Conservation (phyloP, 352 stramenopile species). For the Saprolegnia diclina region DNA sequence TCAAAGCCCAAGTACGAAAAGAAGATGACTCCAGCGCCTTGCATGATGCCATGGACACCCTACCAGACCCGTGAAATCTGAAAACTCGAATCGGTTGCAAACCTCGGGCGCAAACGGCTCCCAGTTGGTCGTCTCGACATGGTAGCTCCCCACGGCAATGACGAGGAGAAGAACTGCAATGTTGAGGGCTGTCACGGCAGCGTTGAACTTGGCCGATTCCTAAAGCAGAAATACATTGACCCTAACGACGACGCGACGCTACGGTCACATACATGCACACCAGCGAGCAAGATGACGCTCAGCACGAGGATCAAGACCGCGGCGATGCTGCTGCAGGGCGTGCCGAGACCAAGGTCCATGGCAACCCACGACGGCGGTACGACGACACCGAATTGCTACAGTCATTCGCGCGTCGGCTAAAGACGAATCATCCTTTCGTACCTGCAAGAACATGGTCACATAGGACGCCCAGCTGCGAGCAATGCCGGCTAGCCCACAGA, state of each 20-base stretch:
- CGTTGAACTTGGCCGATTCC: constrained; percentile 91
- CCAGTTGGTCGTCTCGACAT: constrained; percentile 75
- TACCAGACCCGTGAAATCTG: constrained; percentile 29
- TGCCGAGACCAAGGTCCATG: constrained; percentile 39
- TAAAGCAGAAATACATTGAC: constrained; percentile 29
- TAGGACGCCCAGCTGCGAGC: constrained; percentile 89
- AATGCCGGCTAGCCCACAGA: constrained; percentile 62
- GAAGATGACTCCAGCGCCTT: constrained; percentile 84
- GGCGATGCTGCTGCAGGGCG: constrained; percentile 74
- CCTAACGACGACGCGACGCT: neutral
- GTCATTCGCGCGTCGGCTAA: neutral
- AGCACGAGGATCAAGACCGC: constrained; percentile 72
- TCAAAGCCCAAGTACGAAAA: constrained; percentile 92
- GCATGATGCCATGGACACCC: constrained; percentile 86
- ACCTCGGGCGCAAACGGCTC: constrained; percentile 67
- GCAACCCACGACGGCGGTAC: constrained; percentile 63
- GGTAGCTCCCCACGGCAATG: constrained; percentile 68
- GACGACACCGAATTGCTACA: constrained; percentile 47
- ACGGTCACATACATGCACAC: constrained; percentile 57
- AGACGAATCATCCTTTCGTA: neutral
- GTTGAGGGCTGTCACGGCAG: constrained; percentile 85
- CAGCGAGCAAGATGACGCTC: constrained; percentile 80
- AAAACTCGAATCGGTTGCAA: too few relatives aligned
- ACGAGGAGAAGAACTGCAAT: constrained; percentile 87
- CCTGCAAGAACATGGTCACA: constrained; percentile 63